Conservation (phyloP, 1,284 basidiomycete species). For the Pseudozyma hubeiensis region DNA sequence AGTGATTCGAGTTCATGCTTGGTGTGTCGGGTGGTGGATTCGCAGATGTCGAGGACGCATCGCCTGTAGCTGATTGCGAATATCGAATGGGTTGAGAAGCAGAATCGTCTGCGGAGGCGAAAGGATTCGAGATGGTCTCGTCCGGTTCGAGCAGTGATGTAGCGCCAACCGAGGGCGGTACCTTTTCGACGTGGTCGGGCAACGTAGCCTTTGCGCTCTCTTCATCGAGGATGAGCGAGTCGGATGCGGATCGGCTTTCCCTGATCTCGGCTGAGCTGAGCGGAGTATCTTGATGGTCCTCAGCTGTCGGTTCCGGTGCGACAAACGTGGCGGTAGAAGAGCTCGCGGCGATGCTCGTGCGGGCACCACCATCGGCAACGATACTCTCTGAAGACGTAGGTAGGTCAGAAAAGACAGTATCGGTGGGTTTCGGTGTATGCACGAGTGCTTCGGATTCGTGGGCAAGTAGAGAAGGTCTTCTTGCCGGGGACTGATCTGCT, state of each 20-base stretch:
- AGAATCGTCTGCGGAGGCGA: constrained; percentile 33
- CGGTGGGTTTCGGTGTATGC: constrained; percentile 24
- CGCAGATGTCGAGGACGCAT: not conserved
- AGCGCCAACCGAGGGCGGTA: constrained; percentile 60
- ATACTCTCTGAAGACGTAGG: not conserved
- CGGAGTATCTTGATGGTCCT: constrained; percentile 9
- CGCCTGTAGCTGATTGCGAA: constrained; percentile 7
- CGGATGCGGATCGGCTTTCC: constrained; percentile 26
- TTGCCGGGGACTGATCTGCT: constrained; percentile 5
- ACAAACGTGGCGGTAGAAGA: constrained; percentile 29
- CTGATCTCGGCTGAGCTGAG: constrained; percentile 46
- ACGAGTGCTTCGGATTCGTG: constrained; percentile 5
- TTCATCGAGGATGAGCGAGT: constrained; percentile 47
- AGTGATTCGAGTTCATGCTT: constrained; percentile 45
- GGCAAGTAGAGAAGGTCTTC: constrained; percentile 12
- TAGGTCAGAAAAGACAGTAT: constrained; percentile 9
- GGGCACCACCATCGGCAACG: not conserved
- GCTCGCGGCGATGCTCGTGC: constrained; percentile 15
- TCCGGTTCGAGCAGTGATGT: constrained; percentile 61
- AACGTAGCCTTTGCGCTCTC: constrained; percentile 34
- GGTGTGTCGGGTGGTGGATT: constrained; percentile 27
- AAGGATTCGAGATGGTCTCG: constrained; percentile 62
- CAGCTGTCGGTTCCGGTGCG: not conserved
- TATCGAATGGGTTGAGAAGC: constrained; percentile 21
- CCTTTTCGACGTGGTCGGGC: constrained; percentile 29